Base-by-base conservation (phyloP, 2,329 filamentous ascomycete species). In the Ceratocystis papillata region DNA sequence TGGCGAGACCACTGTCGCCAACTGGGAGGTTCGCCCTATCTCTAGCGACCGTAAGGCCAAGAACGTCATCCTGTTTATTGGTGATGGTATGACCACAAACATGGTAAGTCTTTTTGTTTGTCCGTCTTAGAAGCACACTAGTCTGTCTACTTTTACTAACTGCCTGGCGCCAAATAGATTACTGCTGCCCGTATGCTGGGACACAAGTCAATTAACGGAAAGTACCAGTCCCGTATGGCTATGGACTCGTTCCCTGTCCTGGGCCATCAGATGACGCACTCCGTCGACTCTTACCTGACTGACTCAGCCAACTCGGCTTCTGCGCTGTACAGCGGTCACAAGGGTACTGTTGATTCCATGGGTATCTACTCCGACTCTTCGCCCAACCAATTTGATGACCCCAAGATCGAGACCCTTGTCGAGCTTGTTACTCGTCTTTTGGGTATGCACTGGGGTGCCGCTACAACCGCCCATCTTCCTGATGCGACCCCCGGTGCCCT, bases 231-330 rank as follows among this genome's bases (percentile, higher is more conserved):
- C 67, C 81, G 80, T 66, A 82, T 95, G 81, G 81, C 84, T 72
- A 80, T 95, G 79, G 90, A 95, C 77, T 81, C 90, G 72, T 94
- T 94, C 76, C 89, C 90, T 2, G 83, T 92, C n/a, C 73, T 93
- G 10, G 90, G 90, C 22, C 90, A 95, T 74, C 89, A 93, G 76
- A 93, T 94, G 86, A 92, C 89, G 10, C 89, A 93, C 76, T 92
- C 88, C 1, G 84, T 94, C 72, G 89, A 93, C 77, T 85, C 80
- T 62, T 93, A 89, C 79, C 93, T 94, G 73, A 94, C 89, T 46
- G 89, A 94, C 75, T 90, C 87, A 68, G 90, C 90, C 76, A 94
- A 94, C 77, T 90, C 87, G 4, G 89, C 89, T 3, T 89, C 87
- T 55, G 88, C 89, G 17, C 79, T 94, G 20, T 94, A 93, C 77